Percentiles rank a stretch among this genome's conserved stretches.
Evolutionary conservation across 1,139 yeast species (phyloP).

Genomic region (Blastobotrys proliferans): DNA sequence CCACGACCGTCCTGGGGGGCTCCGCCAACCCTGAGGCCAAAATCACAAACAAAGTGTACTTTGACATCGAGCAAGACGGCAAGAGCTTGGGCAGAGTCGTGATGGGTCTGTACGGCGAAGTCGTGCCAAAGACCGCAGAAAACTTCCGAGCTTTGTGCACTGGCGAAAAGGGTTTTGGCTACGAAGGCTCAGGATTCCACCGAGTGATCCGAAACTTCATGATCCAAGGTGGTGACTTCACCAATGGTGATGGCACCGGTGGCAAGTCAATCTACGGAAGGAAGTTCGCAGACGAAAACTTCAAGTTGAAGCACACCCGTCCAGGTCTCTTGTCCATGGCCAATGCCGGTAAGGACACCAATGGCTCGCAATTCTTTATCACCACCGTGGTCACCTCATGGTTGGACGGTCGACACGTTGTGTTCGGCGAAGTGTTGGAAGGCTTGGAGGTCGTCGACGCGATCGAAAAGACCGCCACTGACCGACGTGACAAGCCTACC

Average conservation of each 20-base stretch:
- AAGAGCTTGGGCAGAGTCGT: constrained; percentile 63
- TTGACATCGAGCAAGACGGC: constrained; percentile 82
- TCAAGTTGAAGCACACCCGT: constrained; percentile 69
- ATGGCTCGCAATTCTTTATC: constrained; percentile 93
- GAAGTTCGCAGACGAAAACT: constrained; percentile 87
- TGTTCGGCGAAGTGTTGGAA: constrained; percentile 87
- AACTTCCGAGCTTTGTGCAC: constrained; percentile 67
- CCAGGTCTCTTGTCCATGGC: constrained; percentile 84
- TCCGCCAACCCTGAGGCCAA: constrained; percentile 15
- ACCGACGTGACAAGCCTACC: constrained; percentile 65
- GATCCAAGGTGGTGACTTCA: constrained; percentile 98
- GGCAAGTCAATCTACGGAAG: constrained; percentile 93
- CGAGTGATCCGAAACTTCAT: constrained; percentile 90
- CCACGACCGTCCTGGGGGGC: constrained; percentile 21
- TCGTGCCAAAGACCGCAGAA: constrained; percentile 89
- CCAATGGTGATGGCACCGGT: constrained; percentile 89
- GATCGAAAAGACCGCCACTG: constrained; percentile 72
- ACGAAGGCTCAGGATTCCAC: constrained; percentile 84
- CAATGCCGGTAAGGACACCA: constrained; percentile 93
- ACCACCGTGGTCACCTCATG: constrained; percentile 88
- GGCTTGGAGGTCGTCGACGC: constrained; percentile 79
- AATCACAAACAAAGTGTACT: constrained; percentile 72
- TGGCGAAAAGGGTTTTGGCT: constrained; percentile 80
- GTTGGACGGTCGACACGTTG: constrained; percentile 96
- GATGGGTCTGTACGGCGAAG: constrained; percentile 80